Percentiles rank a stretch among this genome's conserved stretches.
These are phyloP conservation scores for Perilla frutescens DNA, from an alignment of 257 asterid species.

Conservation along the genomic window DNA sequence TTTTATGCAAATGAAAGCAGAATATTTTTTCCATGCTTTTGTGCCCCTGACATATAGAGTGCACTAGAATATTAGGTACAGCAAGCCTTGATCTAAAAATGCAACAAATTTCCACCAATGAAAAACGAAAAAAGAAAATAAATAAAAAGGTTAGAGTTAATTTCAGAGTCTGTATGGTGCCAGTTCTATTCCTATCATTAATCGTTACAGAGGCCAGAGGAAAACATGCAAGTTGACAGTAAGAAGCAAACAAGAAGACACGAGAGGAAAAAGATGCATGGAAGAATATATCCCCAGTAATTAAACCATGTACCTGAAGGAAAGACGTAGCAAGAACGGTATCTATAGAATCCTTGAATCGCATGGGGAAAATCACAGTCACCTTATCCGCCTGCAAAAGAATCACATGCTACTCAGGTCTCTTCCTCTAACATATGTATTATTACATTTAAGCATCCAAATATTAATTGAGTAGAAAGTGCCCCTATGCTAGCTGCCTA, in stretches of 20 bases:
- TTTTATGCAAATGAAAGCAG: conserved; percentile 12
- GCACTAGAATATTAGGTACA: conserved; percentile 7
- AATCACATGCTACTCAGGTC: conserved; percentile 33
- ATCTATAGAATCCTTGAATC: conserved; percentile 85
- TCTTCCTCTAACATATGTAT: conserved; percentile 10
- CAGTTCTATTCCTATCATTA: conserved; percentile 2
- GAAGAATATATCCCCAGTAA: conserved; percentile 15
- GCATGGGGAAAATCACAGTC: conserved; percentile 84
- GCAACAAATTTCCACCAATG: conserved; percentile 16
- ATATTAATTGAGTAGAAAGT: conserved; percentile 18
- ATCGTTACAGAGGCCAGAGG: conserved; percentile 19
- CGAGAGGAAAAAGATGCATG: conserved; percentile 15
- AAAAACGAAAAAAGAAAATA: neutral
- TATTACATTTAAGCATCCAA: conserved; percentile 23
- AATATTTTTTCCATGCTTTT: conserved; percentile 12
- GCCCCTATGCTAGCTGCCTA: conserved; percentile 25
- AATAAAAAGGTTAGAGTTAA: conserved; percentile 1
- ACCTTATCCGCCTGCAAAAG: conserved; percentile 73
- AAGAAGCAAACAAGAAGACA: conserved; percentile 1
- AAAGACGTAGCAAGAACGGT: conserved; percentile 91
- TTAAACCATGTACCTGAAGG: conserved; percentile 65
- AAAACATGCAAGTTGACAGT: neutral
- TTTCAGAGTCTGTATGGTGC: neutral
- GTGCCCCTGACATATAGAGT: conserved; percentile 11
- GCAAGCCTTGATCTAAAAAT: conserved; percentile 8